These are phyloP conservation scores for Debaryomyces singareniensis DNA, from an alignment of 1,139 yeast species.

Conservation along the genomic window DNA sequence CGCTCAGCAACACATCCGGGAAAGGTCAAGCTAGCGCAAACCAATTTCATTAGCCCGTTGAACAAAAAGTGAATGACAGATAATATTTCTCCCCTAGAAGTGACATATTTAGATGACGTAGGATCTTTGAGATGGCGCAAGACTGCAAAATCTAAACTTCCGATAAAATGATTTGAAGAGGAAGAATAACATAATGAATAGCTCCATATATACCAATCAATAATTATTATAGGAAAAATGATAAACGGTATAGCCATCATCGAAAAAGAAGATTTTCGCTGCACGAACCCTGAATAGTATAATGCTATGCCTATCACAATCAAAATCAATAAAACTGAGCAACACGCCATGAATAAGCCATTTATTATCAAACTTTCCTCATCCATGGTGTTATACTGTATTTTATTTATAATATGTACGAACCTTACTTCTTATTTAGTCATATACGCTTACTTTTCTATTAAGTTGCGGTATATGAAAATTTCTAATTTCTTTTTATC, in stretches of 20 bases:
- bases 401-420: too few species aligned
- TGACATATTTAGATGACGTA: slow-evolving; percentile 17
- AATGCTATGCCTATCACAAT: slow-evolving; percentile 39
- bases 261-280: slow-evolving; percentile 48
- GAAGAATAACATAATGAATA: slow-evolving; percentile 46
- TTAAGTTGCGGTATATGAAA: too few species aligned
- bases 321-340: slow-evolving; percentile 28
- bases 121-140: slow-evolving; percentile 25
- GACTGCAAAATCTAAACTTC: slow-evolving; percentile 40
- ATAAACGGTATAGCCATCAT: slow-evolving; percentile 47
- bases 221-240: slow-evolving; percentile 32
- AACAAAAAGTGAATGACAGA: slow-evolving; percentile 39
- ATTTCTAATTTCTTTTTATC: too few species aligned
- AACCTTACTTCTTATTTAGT: too few species aligned
- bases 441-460: too few species aligned
- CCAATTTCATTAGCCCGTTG: slow-evolving; percentile 45
- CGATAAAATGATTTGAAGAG: slow-evolving; percentile 39
- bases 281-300: slow-evolving; percentile 56
- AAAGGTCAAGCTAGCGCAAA: slow-evolving; percentile 48
- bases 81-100: slow-evolving; percentile 35
- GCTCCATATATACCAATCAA: slow-evolving; percentile 58
- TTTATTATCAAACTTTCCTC: slow-evolving; percentile 20
- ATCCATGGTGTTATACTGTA: too few species aligned
- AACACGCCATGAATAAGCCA: slow-evolving; percentile 32
- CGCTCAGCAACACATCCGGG: slow-evolving; percentile 57